phyloP scores from a whole-genome alignment of 805 yeast genomes.

The Saccharomycopsis microspora region DNA sequence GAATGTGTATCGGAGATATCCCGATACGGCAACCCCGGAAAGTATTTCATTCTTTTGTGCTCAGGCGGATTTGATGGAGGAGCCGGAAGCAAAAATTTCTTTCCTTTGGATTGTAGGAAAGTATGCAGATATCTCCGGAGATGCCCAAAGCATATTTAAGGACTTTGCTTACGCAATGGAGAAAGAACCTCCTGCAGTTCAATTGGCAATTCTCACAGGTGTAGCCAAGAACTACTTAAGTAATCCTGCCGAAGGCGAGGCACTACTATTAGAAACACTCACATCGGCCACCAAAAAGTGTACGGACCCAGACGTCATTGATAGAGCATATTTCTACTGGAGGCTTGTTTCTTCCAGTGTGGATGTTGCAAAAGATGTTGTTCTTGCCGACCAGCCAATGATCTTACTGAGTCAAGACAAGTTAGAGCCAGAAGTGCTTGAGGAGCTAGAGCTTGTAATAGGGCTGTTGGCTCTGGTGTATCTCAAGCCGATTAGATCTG shows the following conservation, averaged over 20 bases:
- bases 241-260: slow-evolving; percentile 41
- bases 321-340: slow-evolving; percentile 80
- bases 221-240: slow-evolving; percentile 55
- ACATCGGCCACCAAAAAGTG: slow-evolving; percentile 51
- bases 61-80: slow-evolving; percentile 32
- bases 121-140: slow-evolving; percentile 34
- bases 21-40: slow-evolving; percentile 25
- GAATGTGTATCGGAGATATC: slow-evolving; percentile 71
- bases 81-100: slow-evolving; percentile 68
- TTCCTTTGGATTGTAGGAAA: slow-evolving; percentile 84
- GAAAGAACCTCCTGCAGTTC: slow-evolving; percentile 65
- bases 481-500: slow-evolving; percentile 67
- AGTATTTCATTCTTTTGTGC: slow-evolving; percentile 17
- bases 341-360: slow-evolving; percentile 46
- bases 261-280: slow-evolving; percentile 8
- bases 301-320: slow-evolving; percentile 78
- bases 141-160: not conserved
- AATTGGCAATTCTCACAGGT: slow-evolving; percentile 62
- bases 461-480: slow-evolving; percentile 79
- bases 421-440: slow-evolving; percentile 56
- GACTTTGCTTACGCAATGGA: slow-evolving; percentile 34
- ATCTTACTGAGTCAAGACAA: slow-evolving; percentile 57
- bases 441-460: slow-evolving; percentile 71
- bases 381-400: slow-evolving; percentile 48
- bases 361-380: slow-evolving; percentile 35